Base-by-base conservation (phyloP, 441 rosid species). In the Hura crepitans region DNA sequence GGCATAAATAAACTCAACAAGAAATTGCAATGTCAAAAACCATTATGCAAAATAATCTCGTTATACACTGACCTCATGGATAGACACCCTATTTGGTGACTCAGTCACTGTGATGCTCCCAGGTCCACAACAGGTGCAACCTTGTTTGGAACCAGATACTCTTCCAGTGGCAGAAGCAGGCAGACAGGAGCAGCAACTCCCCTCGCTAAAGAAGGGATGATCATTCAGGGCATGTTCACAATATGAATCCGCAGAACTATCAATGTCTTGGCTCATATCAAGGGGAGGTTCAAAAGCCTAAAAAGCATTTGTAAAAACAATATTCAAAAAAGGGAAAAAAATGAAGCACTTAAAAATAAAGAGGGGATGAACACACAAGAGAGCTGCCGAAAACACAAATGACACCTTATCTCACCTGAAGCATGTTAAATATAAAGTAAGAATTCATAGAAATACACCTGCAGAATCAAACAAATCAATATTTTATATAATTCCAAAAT, bases 271-370 rank as follows among this genome's bases (percentile, higher is more conserved):
- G 87, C 91, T 89, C 97, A 95, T 83, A 83, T 92, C 98, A 66
- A 92, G 71, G 57, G 99, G 99, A 31, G 99, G 96, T 61, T 92
- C 98, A 84, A 95, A 95, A 77, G 91, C 92, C 99, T 95, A 86
- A 77, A 80, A 77, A 69, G 70, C 51, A 75, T 35, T 60, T 75
- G 74, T 27, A 42, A 74, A 71, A 53, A 60, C 20, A 71, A 50
- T 35, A 43, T 27, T 68, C 6, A 39, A 46, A 37, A 49, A 67
- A 22, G 50, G 50, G 66, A 64, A 66, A 39, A 22, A 66, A 27
- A 69, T 14, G 57, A 49, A 43, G 18, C 35, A 65, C 55, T 28
- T 39, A 30, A 59, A 28, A 68, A 25, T 20, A 54, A 39, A 56
- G 50, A 25, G 9, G 55, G n/a, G n/a, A 56, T 46, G 1, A 47